Evolutionary conservation across 805 yeast species (phyloP).

Genomic region (Candida glaebosa): DNA sequence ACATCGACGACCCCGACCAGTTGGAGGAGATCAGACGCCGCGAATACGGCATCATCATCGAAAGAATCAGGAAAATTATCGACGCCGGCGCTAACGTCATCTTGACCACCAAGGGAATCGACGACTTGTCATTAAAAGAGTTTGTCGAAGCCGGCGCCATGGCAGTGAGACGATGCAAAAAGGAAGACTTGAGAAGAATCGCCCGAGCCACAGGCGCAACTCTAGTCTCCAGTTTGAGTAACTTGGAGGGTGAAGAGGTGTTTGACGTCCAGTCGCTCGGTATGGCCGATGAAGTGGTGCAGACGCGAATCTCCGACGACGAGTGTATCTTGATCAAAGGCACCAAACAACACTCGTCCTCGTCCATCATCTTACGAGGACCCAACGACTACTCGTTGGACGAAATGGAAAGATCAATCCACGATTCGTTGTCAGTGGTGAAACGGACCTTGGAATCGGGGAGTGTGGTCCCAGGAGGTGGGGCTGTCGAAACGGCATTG

Average conservation of each 20-base stretch:
- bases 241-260: conserved; percentile 93
- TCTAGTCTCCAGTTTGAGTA: conserved; percentile 78
- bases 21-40: conserved; percentile 88
- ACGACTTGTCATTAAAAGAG: conserved; percentile 85
- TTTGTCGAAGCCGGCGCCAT: conserved; percentile 88
- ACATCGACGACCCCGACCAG: conserved; percentile 96
- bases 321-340: conserved; percentile 93
- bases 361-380: conserved; percentile 91
- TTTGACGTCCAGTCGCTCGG: conserved; percentile 86
- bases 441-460: conserved; percentile 96
- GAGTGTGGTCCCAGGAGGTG: conserved; percentile 96
- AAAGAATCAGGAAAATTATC: conserved; percentile 76
- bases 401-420: conserved; percentile 97
- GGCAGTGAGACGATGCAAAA: conserved; percentile 96
- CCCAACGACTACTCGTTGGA: conserved; percentile 93
- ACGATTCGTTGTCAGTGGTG: conserved; percentile 90
- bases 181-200: conserved; percentile 93
- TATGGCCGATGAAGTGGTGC: conserved; percentile 84
- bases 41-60: conserved; percentile 81
- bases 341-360: conserved; percentile 84
- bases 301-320: conserved; percentile 89
- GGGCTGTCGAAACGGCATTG: conserved; percentile 96
- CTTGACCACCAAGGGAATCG: conserved; percentile 91
- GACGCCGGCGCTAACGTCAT: conserved; percentile 91
- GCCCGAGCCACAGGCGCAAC: conserved; percentile 99